Evolutionary conservation across 2,329 filamentous ascomycete genomes (phyloP), one percentile per base, ranked within the genome.

Genomic region (Exophiala sideris): DNA sequence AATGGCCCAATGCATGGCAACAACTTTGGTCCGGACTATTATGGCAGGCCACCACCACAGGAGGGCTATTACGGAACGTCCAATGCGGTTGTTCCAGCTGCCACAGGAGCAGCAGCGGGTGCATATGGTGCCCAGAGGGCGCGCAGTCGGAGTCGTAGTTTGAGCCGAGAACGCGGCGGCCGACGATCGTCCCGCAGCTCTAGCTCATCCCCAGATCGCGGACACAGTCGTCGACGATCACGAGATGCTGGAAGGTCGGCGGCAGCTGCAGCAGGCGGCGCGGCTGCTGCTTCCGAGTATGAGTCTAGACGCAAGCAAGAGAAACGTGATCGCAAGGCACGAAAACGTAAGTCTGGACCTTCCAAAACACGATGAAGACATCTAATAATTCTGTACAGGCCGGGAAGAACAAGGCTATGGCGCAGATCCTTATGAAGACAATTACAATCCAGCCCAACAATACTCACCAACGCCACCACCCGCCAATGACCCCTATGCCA

Each of bases 1-100:
- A 76, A 79, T 65, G 79, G 82, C 65, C 83, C 82, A 6, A 80
- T 86, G 50, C 77, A 81, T 62, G 78, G 79, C 62, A 80, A 80
- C 62, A 75, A 75, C 45, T 73, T 71, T 20, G 64, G 71, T 21
- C 73, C 71, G 48, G 71, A 76, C 57, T 76, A 77, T 58, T 75
- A 77, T 57, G 71, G 74, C 20, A 70, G 72, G 20, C 70, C 74
- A 1, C 56, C 64, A 21, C 71, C 67, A 45, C 68, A 65, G 34
- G 68, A 68, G 18, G 67, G 66, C 4, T 74, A 73, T 56, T 72
- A 74, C 60, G 66, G 66, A 11, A 46, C 54, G 11, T 58, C 62
- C 36, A 70, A 71, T 44, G 77, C 65, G 57, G 71, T 65, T 66
- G 75, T 71, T 64, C 76, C 65, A 60, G 73, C 62, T 70, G 52